These are phyloP conservation scores for Zygoascus sp. DNA, from an alignment of 1,139 yeast genomes.

Conservation along the genomic window DNA sequence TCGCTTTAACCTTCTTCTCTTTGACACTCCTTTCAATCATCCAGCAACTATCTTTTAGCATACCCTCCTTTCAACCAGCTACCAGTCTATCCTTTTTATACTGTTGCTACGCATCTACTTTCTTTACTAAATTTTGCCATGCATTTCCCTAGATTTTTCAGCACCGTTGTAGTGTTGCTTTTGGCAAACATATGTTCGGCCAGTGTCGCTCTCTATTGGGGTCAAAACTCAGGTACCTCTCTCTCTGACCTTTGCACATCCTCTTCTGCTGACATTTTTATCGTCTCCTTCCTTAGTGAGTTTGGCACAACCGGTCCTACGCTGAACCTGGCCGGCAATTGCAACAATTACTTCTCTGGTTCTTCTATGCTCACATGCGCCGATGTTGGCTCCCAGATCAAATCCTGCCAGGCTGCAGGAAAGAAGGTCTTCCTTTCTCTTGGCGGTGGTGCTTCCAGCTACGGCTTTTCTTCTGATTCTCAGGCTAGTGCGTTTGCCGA, in stretches of 20 bases:
- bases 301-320: constrained; percentile 51
- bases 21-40: too few relatives aligned
- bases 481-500: constrained; percentile 68
- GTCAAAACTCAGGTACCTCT: constrained; percentile 73
- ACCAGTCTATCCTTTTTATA: not conserved
- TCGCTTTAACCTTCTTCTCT: too few relatives aligned
- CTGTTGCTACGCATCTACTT: not conserved
- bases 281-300: constrained; percentile 62
- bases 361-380: constrained; percentile 35
- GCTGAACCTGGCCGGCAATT: constrained; percentile 64
- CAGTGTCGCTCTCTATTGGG: constrained; percentile 71
- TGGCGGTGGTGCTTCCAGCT: constrained; percentile 83
- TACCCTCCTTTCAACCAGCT: not conserved
- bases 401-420: constrained; percentile 77
- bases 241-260: constrained; percentile 65
- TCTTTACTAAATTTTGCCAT: not conserved
- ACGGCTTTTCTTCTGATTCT: constrained; percentile 62
- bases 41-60: too few relatives aligned
- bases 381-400: constrained; percentile 55
- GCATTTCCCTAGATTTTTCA: not conserved
- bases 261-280: constrained; percentile 63
- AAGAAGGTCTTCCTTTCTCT: constrained; percentile 73
- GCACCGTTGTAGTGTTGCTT: not conserved
- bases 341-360: constrained; percentile 36
- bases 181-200: not conserved